A percentile compares a stretch with the other conserved stretches of the same genome.
Conservation (phyloP, 2,329 filamentous ascomycete genomes). For the Stylonectria norvegica region DNA sequence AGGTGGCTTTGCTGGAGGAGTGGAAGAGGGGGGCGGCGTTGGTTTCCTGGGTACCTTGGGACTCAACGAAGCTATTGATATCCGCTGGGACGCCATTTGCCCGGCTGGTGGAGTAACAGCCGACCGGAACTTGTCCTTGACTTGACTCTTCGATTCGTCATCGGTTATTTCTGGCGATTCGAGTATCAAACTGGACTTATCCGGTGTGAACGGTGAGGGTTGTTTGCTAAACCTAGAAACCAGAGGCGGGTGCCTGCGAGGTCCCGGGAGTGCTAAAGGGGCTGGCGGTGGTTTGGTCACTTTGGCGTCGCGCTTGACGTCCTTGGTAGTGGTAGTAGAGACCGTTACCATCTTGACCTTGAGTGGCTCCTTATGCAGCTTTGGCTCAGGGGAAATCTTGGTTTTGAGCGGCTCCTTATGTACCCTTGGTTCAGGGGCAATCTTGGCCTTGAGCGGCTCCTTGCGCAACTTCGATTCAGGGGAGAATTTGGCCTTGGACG, state of each 20-base stretch:
- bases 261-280: constrained; percentile 5
- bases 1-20: constrained; percentile 25
- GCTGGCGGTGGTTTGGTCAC: constrained; percentile 7
- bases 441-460: constrained; percentile 12
- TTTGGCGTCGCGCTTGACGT: constrained; percentile 6
- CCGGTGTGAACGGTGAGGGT: constrained; percentile 19
- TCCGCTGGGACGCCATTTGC: constrained; percentile 45
- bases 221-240: constrained; percentile 29
- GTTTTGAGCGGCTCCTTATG: too few species aligned
- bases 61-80: constrained; percentile 28
- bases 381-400: too few species aligned
- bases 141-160: constrained; percentile 23
- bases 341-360: too few species aligned
- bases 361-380: too few species aligned
- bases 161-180: constrained; percentile 39
- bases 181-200: constrained; percentile 30
- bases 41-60: constrained; percentile 11
- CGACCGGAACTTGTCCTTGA: constrained; percentile 33
- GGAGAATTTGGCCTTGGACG: constrained; percentile 36
- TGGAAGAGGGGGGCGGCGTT: constrained; percentile 14
- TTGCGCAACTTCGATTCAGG: neutral
- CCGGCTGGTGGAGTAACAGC: constrained; percentile 42
- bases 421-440: too few species aligned
- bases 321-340: too few species aligned
- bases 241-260: constrained; percentile 2